Base-by-base conservation (phyloP, 768 basidiomycete species). In the Mycena galericulata region DNA sequence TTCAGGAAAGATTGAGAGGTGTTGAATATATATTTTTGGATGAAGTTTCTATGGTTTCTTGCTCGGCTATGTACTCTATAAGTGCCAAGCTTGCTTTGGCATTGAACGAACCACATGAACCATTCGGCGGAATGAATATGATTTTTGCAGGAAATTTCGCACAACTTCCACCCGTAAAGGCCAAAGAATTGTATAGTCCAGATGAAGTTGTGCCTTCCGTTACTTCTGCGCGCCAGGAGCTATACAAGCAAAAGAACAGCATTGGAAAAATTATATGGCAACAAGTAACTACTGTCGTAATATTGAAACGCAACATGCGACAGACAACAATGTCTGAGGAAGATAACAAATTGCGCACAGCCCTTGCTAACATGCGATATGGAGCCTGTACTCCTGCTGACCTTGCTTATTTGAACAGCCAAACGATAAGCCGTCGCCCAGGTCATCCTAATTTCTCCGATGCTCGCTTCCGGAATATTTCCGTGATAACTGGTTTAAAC, bases 1-100 rank as follows among this genome's bases (percentile, higher is more conserved):
- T 58, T 4, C 56, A 30, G 5, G 56, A 41, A 7, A 24, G 68
- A 26, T 65, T 75, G 8, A 20, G 65, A 26, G 71, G 74, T 22
- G 76, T 82, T 5, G 74, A 81, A n/a, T n/a, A n/a, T n/a, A n/a
- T n/a, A n/a, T n/a, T n/a, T n/a, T n/a, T n/a, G n/a, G n/a, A n/a
- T n/a, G 82, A 85, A 61, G 74, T 84, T 0, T 84, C 82, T 0
- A 85, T 85, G 84, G 41, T 83, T 0, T 75, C 76, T 2, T 80
- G 79, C 53, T 22, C 54, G n/a, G 76, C 78, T 38, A 41, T 83
- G 38, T 78, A 79, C 63, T 59, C 56, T 1, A 82, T 83, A 2
- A 74, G 75, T 68, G 67, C 69, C 2, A 69, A 69, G n/a, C 67
- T 81, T n/a, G 65, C 72, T 18, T 65, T 60, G 22, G 68, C 75